Conservation (phyloP, 768 basidiomycete genomes). For the Russula dissimulans region DNA sequence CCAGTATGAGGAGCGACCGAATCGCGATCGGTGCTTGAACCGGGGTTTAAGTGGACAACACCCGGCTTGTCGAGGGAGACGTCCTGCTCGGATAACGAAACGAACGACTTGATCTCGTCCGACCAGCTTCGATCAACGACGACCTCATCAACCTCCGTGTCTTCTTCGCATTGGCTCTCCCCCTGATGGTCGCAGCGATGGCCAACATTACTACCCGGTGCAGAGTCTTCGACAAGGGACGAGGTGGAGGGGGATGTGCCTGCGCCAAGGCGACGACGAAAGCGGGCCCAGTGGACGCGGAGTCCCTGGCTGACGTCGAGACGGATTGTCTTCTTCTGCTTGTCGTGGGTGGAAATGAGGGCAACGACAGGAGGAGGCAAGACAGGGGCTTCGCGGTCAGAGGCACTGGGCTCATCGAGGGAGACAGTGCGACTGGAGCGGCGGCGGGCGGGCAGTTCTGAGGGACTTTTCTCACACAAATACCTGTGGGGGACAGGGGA, state of each 20-base stretch:
- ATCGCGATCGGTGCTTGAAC: slow-evolving; percentile 32
- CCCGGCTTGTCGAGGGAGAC: slow-evolving; percentile 41
- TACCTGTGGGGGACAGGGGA: not conserved
- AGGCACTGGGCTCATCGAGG: not conserved
- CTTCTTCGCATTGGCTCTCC: slow-evolving; percentile 27
- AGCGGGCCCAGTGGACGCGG: slow-evolving; percentile 38
- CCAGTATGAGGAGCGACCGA: slow-evolving; percentile 28
- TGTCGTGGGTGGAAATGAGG: slow-evolving; percentile 22
- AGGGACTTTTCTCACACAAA: not conserved
- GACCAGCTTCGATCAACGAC: slow-evolving; percentile 68
- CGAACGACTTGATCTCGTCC: slow-evolving; percentile 46
- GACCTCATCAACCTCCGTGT: slow-evolving; percentile 53
- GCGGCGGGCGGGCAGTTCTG: not conserved
- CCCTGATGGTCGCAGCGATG: slow-evolving; percentile 24
- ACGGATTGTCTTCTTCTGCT: slow-evolving; percentile 32
- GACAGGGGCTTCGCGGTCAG: not conserved
- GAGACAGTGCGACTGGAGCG: not conserved
- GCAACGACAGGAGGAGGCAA: slow-evolving; percentile 14
- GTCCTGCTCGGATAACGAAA: slow-evolving; percentile 43
- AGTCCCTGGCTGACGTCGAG: slow-evolving; percentile 26
- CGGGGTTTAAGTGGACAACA: slow-evolving; percentile 28
- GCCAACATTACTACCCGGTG: slow-evolving; percentile 22
- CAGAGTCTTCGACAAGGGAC: slow-evolving; percentile 22
- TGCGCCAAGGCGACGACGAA: slow-evolving; percentile 46
- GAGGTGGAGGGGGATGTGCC: slow-evolving; percentile 44